These are phyloP conservation scores for Vicia villosa DNA, from an alignment of 306 rosid species.

Conservation along the genomic window DNA sequence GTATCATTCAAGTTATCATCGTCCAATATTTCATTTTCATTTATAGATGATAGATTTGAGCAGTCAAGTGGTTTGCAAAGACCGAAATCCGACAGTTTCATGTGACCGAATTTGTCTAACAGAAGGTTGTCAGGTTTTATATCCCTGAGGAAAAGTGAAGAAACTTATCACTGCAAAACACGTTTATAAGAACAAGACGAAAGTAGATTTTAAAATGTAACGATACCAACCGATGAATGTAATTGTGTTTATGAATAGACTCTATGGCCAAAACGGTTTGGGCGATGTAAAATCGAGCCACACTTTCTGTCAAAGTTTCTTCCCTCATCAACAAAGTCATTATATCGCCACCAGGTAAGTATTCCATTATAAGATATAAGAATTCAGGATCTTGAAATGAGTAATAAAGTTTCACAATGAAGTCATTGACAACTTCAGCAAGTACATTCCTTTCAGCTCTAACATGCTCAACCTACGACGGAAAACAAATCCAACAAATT, in stretches of 20 bases:
- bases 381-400: slow-evolving; percentile 87
- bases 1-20: slow-evolving; percentile 81
- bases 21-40: slow-evolving; percentile 70
- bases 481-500: slow-evolving; percentile 5
- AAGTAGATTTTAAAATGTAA: slow-evolving; percentile 23
- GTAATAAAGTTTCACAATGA: slow-evolving; percentile 92
- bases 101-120: slow-evolving; percentile 77
- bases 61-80: slow-evolving; percentile 95
- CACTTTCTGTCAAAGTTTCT: slow-evolving; percentile 92
- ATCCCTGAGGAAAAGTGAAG: slow-evolving; percentile 50
- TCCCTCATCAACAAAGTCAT: slow-evolving; percentile 93
- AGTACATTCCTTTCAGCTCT: slow-evolving; percentile 92
- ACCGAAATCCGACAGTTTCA: slow-evolving; percentile 94
- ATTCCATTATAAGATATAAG: slow-evolving; percentile 91
- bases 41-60: slow-evolving; percentile 68
- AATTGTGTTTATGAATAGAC: slow-evolving; percentile 82
- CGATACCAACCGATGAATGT: slow-evolving; percentile 71
- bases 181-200: slow-evolving; percentile 10
- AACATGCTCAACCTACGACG: slow-evolving; percentile 54
- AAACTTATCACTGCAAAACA: slow-evolving; percentile 18
- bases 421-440: slow-evolving; percentile 90
- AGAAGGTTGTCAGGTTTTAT: slow-evolving; percentile 97
- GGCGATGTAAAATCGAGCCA: slow-evolving; percentile 65
- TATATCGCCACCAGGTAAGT: slow-evolving; percentile 96
- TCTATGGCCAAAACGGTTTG: slow-evolving; percentile 89